Percentiles rank a stretch among this genome's conserved stretches.
These are phyloP conservation scores for Myrica gale DNA, from an alignment of 306 rosid genomes.

Conservation along the genomic window DNA sequence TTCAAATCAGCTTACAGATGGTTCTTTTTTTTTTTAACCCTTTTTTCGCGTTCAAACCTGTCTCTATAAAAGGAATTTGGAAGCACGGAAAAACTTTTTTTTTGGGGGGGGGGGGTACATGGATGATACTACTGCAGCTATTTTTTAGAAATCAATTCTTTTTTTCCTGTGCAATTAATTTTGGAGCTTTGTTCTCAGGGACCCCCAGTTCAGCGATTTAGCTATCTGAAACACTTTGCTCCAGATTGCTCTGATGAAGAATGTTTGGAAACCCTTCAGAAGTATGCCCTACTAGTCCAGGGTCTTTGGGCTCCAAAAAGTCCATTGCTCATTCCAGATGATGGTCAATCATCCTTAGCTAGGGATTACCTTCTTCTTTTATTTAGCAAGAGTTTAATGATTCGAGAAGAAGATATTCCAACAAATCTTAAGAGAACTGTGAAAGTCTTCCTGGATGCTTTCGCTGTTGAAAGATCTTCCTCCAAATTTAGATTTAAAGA, in stretches of 20 bases:
- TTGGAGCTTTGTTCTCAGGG: slow-evolving; percentile 45
- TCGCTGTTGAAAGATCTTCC: slow-evolving; percentile 49
- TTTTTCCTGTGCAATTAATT: slow-evolving; percentile 23
- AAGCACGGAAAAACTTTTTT: no score
- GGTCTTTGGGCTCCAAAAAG: slow-evolving; percentile 85
- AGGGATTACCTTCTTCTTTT: slow-evolving; percentile 51
- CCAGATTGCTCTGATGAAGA: slow-evolving; percentile 56
- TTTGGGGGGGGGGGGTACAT: not conserved
- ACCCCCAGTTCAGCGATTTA: slow-evolving; percentile 56
- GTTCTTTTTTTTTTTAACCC: not conserved
- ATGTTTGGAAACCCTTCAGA: slow-evolving; percentile 58
- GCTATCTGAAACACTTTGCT: slow-evolving; percentile 73
- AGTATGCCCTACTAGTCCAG: slow-evolving; percentile 52
- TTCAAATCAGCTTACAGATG: not conserved
- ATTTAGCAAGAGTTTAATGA: slow-evolving; percentile 51
- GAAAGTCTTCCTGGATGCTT: slow-evolving; percentile 42
- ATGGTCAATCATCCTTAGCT: slow-evolving; percentile 34
- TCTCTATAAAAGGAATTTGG: no score
- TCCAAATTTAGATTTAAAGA: slow-evolving; percentile 32
- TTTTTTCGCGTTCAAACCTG: not conserved
- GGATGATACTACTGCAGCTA: not conserved
- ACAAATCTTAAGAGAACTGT: slow-evolving; percentile 28
- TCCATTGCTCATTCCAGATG: slow-evolving; percentile 37
- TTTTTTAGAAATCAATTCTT: not conserved
- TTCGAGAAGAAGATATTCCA: slow-evolving; percentile 39